A percentile compares a stretch with the other conserved stretches of the same genome.
Conservation (phyloP, 1,139 yeast genomes). For the Zhuliangozyma blackwelliae region DNA sequence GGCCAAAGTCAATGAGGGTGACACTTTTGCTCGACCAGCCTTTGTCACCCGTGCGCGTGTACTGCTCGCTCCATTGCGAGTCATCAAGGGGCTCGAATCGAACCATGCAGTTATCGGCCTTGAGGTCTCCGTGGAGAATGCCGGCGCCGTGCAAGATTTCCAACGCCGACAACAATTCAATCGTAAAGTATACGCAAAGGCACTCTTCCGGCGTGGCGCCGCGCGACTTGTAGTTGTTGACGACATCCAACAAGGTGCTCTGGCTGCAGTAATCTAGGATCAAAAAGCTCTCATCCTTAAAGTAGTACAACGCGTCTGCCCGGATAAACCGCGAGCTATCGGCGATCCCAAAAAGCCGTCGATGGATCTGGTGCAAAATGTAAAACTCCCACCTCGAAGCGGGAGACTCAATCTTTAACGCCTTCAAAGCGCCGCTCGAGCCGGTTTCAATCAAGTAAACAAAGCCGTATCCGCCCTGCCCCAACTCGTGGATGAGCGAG, state of each 20-base stretch:
- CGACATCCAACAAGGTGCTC: conserved; percentile 75
- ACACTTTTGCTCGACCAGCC: conserved; percentile 59
- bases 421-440: conserved; percentile 48
- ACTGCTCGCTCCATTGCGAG: conserved; percentile 20
- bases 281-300: conserved; percentile 70
- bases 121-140: conserved; percentile 80
- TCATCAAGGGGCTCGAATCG: conserved; percentile 34
- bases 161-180: conserved; percentile 57
- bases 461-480: conserved; percentile 77
- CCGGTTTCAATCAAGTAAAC: conserved; percentile 74
- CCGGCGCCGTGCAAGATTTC: conserved; percentile 62
- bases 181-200: conserved; percentile 58
- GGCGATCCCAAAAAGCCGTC: conserved; percentile 18
- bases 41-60: conserved; percentile 25
- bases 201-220: conserved; percentile 51
- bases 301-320: conserved; percentile 53
- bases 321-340: conserved; percentile 22
- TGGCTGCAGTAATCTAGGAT: conserved; percentile 65
- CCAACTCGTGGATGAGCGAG: conserved; percentile 59
- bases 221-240: conserved; percentile 42
- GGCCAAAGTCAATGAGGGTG: conserved; percentile 75
- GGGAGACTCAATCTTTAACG: conserved; percentile 72
- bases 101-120: conserved; percentile 85
- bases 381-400: conserved; percentile 81
- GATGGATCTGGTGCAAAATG: conserved; percentile 54